Percentiles rank a stretch among this genome's conserved stretches.
phyloP scores from a whole-genome alignment of 352 stramenopile genomes.

The Globisporangium spiculum region DNA sequence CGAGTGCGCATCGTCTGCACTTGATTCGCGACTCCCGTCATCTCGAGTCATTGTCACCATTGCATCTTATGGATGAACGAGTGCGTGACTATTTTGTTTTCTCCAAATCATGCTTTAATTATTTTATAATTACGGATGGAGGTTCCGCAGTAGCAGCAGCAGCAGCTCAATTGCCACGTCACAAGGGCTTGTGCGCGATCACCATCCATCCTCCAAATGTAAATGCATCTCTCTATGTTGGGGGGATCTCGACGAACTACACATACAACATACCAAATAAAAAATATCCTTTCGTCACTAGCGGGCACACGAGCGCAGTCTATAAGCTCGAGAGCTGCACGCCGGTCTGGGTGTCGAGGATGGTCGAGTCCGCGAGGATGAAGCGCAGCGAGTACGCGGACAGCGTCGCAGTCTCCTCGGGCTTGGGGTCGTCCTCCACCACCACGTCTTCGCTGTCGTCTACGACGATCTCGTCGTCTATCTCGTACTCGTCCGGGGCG shows the following conservation, averaged over 20 bases:
- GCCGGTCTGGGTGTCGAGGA: slow-evolving; percentile 64
- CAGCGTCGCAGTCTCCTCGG: slow-evolving; percentile 24
- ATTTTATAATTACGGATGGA: background rate
- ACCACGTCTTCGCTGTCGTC: slow-evolving; percentile 28
- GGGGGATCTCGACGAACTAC: background rate
- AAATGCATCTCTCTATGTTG: slow-evolving; percentile 10
- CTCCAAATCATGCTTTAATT: background rate
- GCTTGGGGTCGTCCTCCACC: slow-evolving; percentile 5
- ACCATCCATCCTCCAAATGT: background rate
- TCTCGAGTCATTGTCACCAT: background rate
- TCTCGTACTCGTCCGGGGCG: slow-evolving; percentile 41
- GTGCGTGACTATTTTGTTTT: background rate
- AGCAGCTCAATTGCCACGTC: background rate
- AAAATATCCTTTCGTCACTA: slow-evolving; percentile 6
- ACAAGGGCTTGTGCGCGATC: background rate
- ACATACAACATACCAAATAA: slow-evolving; percentile 4
- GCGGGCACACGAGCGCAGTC: background rate
- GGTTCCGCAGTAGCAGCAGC: background rate
- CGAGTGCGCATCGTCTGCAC: background rate
- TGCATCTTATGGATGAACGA: background rate
- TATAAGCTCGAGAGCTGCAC: slow-evolving; percentile 27
- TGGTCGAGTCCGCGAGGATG: slow-evolving; percentile 72
- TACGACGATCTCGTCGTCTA: slow-evolving; percentile 35
- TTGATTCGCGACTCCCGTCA: background rate
- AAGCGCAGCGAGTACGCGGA: slow-evolving; percentile 81